Conservation (phyloP, 495 filamentous ascomycete genomes). For the Annulohypoxylon stygium region DNA sequence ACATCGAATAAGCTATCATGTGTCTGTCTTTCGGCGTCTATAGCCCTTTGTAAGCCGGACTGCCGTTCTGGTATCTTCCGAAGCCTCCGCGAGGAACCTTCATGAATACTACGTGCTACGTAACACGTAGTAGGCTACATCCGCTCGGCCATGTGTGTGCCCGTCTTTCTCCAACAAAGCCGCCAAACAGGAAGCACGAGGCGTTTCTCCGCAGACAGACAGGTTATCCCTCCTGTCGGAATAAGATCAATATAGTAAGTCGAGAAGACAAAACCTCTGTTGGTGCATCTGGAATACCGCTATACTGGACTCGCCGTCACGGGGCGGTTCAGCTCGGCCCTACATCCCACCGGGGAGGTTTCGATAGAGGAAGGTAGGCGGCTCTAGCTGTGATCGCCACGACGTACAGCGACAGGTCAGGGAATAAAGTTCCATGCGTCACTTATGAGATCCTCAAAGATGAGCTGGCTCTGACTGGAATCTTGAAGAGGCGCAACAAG, state of each 20-base stretch:
- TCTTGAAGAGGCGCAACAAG: background rate
- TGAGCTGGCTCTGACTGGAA: background rate
- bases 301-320: background rate
- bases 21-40: constrained; percentile 7
- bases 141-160: background rate
- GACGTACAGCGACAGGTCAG: constrained; percentile 3
- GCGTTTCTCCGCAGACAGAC: background rate
- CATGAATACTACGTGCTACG: constrained; percentile 1
- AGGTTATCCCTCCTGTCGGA: background rate
- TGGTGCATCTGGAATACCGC: constrained; percentile 1
- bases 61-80: constrained; percentile 14
- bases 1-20: constrained; percentile 21
- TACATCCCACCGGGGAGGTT: background rate
- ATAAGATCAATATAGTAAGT: constrained; percentile 20
- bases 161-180: background rate
- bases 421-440: background rate
- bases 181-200: constrained; percentile 2
- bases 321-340: constrained; percentile 10
- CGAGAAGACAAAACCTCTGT: background rate
- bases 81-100: constrained; percentile 1
- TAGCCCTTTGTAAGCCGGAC: constrained; percentile 10
- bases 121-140: constrained; percentile 37
- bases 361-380: constrained; percentile 16
- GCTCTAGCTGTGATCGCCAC: background rate
- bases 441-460: background rate